phyloP scores from a whole-genome alignment of 805 yeast genomes.

The Ogataea thermomethanolica region DNA sequence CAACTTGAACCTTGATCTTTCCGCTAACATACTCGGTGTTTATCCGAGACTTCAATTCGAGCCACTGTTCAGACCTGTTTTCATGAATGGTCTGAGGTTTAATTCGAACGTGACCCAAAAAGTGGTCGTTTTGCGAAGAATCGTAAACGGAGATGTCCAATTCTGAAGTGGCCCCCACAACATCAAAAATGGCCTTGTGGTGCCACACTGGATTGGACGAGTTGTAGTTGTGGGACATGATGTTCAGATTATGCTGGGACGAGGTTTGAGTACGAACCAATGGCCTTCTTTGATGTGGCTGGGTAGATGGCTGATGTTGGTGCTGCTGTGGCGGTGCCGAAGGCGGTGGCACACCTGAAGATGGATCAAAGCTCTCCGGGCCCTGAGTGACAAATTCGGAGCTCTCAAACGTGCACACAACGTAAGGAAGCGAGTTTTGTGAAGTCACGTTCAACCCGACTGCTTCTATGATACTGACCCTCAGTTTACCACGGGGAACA shows the following conservation, averaged over 20 bases:
- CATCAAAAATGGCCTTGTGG: constrained; percentile 91
- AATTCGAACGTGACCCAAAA: constrained; percentile 79
- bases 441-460: constrained; percentile 56
- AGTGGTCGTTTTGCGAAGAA: constrained; percentile 73
- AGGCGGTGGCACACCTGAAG: constrained; percentile 13
- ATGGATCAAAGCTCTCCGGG: constrained; percentile 47
- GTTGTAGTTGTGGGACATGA: constrained; percentile 23
- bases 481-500: constrained; percentile 76
- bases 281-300: constrained; percentile 24
- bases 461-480: constrained; percentile 80
- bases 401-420: constrained; percentile 87
- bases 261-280: constrained; percentile 28
- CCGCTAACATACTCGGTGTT: constrained; percentile 77
- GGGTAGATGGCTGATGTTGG: constrained; percentile 3
- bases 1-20: constrained; percentile 69
- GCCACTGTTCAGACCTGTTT: constrained; percentile 62
- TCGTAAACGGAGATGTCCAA: constrained; percentile 91
- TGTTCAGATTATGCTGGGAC: constrained; percentile 25
- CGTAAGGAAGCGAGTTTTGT: constrained; percentile 69
- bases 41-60: constrained; percentile 65
- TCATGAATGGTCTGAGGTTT: constrained; percentile 55
- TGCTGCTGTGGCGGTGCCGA: constrained; percentile 3
- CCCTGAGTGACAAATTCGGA: constrained; percentile 87
- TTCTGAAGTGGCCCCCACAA: constrained; percentile 77
- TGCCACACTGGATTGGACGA: constrained; percentile 79